Conservation (phyloP, 176 grass and related monocot genomes). For the Coix lacrymajobi region DNA sequence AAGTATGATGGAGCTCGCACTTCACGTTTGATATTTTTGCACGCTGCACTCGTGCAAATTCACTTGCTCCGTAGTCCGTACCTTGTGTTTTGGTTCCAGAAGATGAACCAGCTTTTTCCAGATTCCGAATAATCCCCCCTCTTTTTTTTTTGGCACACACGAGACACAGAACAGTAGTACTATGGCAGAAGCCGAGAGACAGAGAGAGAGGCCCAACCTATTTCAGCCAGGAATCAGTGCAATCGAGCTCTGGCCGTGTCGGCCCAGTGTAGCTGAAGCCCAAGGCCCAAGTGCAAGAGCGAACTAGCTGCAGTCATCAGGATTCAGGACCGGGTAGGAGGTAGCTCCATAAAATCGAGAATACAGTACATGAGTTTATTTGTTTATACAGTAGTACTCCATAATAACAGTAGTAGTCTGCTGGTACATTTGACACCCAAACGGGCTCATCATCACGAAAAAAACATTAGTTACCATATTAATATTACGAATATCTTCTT, state of each 20-base stretch:
- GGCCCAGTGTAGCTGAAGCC: neutral
- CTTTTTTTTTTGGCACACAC: neutral
- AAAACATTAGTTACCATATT: no score
- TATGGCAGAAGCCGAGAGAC: neutral
- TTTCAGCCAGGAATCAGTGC: neutral
- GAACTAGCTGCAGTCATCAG: neutral
- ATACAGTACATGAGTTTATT: no score
- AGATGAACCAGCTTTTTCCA: neutral
- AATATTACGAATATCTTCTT: no score
- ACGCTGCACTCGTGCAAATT: neutral
- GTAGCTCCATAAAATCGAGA: no score
- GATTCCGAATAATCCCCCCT: neutral
- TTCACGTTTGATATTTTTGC: neutral
- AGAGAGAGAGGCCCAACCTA: neutral
- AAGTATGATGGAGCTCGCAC: neutral
- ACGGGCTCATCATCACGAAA: no score
- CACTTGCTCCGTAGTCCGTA: neutral
- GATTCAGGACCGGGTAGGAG: no score
- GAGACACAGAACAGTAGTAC: no score
- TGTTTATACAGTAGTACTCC: no score
- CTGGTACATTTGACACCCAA: no score
- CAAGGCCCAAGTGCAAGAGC: neutral
- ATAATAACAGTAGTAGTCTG: no score
- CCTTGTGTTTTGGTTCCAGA: neutral
- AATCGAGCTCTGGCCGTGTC: no score